Conservation (phyloP, 176 grass and related monocot species). For the Carex myosuroides region DNA sequence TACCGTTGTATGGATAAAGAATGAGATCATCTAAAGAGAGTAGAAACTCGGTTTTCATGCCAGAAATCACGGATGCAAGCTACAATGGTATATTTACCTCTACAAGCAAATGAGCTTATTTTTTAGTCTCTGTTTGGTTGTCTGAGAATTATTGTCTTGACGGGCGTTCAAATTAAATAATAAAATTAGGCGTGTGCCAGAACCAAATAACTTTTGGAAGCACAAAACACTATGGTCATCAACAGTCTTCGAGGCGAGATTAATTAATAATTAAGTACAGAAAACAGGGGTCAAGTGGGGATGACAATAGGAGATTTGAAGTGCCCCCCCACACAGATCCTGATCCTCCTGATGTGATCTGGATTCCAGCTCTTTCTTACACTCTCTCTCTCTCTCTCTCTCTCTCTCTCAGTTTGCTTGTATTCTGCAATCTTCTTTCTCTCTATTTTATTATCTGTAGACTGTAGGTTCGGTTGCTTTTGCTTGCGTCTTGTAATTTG, state of each 20-base stretch:
- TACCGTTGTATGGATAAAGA: no score
- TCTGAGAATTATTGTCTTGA: background rate
- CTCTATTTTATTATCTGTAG: background rate
- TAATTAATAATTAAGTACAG: conserved; percentile 12
- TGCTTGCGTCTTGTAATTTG: background rate
- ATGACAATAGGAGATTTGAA: background rate
- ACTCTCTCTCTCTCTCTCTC: background rate
- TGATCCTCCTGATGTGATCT: background rate
- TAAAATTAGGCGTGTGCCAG: background rate
- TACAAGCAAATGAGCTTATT: background rate
- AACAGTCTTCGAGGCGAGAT: background rate
- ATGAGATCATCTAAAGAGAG: no score
- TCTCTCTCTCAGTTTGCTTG: background rate
- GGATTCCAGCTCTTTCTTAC: conserved; percentile 13
- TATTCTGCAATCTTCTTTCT: background rate
- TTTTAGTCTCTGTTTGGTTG: background rate
- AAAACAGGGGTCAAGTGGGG: conserved; percentile 25
- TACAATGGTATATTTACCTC: background rate
- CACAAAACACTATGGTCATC: background rate
- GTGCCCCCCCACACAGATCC: background rate
- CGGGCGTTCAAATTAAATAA: background rate
- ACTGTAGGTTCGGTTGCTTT: background rate
- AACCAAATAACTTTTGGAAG: background rate
- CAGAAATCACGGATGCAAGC: no score
- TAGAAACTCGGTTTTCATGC: no score